These are phyloP conservation scores for Penicillium brasilianum DNA, from an alignment of 2,329 filamentous ascomycete species.

Conservation along the genomic window DNA sequence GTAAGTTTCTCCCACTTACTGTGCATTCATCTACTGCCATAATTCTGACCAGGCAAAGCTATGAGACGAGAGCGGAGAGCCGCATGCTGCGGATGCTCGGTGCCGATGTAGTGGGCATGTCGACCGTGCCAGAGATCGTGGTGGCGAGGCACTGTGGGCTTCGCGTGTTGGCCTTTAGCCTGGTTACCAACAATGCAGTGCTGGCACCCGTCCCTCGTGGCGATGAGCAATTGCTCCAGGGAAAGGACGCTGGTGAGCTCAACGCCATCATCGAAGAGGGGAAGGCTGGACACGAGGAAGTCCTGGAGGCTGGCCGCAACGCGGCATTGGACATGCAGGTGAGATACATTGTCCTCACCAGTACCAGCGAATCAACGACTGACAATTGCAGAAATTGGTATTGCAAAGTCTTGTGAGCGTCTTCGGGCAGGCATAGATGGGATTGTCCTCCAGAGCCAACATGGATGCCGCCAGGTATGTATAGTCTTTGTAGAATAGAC, in stretches of 20 bases:
- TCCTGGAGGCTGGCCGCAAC: slow-evolving; percentile 64
- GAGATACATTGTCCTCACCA: slow-evolving; percentile 23
- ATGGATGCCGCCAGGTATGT: neutral
- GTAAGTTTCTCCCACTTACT: slow-evolving; percentile 45
- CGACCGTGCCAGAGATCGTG: slow-evolving; percentile 70
- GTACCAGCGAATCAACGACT: slow-evolving; percentile 15
- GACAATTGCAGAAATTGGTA: slow-evolving; percentile 44
- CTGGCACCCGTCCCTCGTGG: slow-evolving; percentile 63
- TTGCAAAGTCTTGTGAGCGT: slow-evolving; percentile 38
- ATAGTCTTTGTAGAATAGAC: neutral
- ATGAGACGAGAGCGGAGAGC: slow-evolving; percentile 69
- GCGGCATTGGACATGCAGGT: slow-evolving; percentile 69
- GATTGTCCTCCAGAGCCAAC: neutral
- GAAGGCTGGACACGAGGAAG: slow-evolving; percentile 68
- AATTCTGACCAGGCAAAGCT: slow-evolving; percentile 46
- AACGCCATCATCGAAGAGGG: slow-evolving; percentile 62
- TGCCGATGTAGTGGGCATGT: slow-evolving; percentile 74
- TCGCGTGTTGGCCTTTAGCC: slow-evolving; percentile 66
- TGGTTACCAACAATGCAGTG: slow-evolving; percentile 69
- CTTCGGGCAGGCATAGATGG: slow-evolving; percentile 27
- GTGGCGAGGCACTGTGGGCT: slow-evolving; percentile 69
- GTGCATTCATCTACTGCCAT: slow-evolving; percentile 3
- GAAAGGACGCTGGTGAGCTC: slow-evolving; percentile 56
- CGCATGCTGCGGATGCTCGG: slow-evolving; percentile 65
- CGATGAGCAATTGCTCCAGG: slow-evolving; percentile 60